Evolutionary conservation across 2,329 filamentous ascomycete genomes (phyloP), one percentile per base, ranked within the genome.

Genomic region (Botrytis fragariae): DNA sequence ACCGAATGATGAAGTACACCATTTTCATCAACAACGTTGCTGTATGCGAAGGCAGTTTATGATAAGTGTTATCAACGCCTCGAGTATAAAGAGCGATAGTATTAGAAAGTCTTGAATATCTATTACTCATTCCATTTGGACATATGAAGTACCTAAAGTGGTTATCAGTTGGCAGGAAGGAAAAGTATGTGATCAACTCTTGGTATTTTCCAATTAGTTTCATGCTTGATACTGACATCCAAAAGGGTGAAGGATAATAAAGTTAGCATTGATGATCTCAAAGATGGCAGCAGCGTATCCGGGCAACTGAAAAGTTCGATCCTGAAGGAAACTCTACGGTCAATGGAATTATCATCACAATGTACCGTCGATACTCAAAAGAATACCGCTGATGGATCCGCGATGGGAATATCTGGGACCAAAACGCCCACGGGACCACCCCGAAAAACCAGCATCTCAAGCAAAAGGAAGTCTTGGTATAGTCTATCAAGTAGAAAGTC

Each of bases 141-240:
- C 48, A 57, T 18, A 72, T 72, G 71, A 69, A 68, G 37, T 69
- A 69, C 64, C 22, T 32, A 32, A 69, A 72, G 48, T 68, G 71
- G 71, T 29, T 68, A 29, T 60, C 63, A 16, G 16, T 60, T 69
- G 62, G 51, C 12, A 59, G 62, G 71, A 65, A 68, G 39, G 57
- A 48, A 45, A 59, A 44, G 71, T 72, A 72, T 16, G 71, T 72
- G 54, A 8, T 45, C 8, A 37, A 42, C 25, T 57, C 48, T 68
- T n/a, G 29, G 65, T 10, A 42, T 20, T 68, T 32, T 57, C 6
- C n/a, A 7, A n/a, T 42, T 20, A 57, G 16, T 37, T 39, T 22
- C n/a, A 51, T 20, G 22, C 5, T 57, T 57, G 48, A 70, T 45
- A 45, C 54, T 70, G 45, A 70, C 68, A 29, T 45, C 22, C 18